These are phyloP conservation scores for Pseudoneurospora amorphoporcata DNA, from an alignment of 495 filamentous ascomycete genomes.

Conservation along the genomic window DNA sequence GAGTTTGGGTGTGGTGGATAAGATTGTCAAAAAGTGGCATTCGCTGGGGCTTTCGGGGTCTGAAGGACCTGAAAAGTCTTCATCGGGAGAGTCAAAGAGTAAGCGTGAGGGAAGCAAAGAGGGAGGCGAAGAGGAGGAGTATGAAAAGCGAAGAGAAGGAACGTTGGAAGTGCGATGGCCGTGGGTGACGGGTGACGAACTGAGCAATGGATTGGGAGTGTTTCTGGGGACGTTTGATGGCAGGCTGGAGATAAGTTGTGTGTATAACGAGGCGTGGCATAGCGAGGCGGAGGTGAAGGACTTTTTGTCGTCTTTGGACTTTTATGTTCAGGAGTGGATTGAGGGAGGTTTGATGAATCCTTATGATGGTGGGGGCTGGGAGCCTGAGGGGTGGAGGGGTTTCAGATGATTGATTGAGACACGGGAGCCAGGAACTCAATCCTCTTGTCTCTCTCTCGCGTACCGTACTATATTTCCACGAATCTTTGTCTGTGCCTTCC, in stretches of 20 bases:
- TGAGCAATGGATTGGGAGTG: constrained; percentile 27
- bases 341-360: background rate
- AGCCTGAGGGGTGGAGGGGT: too few species aligned
- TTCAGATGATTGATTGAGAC: too few species aligned
- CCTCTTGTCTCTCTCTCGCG: too few species aligned
- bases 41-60: background rate
- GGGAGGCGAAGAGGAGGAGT: background rate
- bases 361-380: background rate
- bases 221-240: constrained; percentile 30
- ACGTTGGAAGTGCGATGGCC: constrained; percentile 21
- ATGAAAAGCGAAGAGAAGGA: constrained; percentile 8
- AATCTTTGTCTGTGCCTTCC: too few species aligned
- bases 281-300: constrained; percentile 14
- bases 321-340: background rate
- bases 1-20: constrained; percentile 28
- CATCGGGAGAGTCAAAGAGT: too few species aligned
- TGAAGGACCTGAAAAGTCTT: too few species aligned
- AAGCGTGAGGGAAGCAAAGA: too few species aligned
- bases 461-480: too few species aligned
- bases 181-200: constrained; percentile 33
- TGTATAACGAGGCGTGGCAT: constrained; percentile 34
- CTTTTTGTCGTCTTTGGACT: constrained; percentile 8
- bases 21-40: constrained; percentile 8
- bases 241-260: constrained; percentile 22
- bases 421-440: too few species aligned